A percentile compares a stretch with the other conserved stretches of the same genome.
phyloP scores from a whole-genome alignment of 2,329 filamentous ascomycete species.

The Thermothelomyces thermophilus region DNA sequence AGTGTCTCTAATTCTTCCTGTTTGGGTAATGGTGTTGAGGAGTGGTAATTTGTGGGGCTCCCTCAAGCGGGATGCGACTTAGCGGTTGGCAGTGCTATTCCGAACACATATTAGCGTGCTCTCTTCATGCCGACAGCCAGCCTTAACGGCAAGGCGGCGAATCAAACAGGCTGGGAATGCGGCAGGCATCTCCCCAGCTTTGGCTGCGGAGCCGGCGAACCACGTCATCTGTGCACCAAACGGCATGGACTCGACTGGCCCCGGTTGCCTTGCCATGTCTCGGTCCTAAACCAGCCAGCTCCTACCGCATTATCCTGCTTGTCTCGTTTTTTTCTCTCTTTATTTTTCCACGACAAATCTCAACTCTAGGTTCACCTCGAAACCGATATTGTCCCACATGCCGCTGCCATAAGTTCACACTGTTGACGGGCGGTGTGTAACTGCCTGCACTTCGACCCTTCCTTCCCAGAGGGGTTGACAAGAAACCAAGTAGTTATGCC shows the following conservation, averaged over 20 bases:
- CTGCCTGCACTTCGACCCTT: background rate
- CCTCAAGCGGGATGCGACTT: no score
- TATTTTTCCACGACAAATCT: background rate
- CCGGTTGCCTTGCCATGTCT: constrained; percentile 11
- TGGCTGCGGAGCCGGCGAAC: constrained; percentile 5
- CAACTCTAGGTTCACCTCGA: background rate
- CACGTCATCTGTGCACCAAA: constrained; percentile 18
- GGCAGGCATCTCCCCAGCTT: constrained; percentile 16
- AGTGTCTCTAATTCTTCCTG: no score
- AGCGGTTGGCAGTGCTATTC: no score
- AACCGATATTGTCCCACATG: background rate
- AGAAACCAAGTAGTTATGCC: background rate
- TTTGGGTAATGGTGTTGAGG: no score
- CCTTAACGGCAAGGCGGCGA: constrained; percentile 10
- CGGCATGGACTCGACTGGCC: background rate
- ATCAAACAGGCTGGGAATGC: constrained; percentile 3
- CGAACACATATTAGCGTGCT: no score
- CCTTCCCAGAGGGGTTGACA: background rate
- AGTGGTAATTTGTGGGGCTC: no score
- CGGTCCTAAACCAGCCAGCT: background rate
- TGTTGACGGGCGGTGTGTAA: constrained; percentile 4
- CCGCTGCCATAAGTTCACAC: background rate
- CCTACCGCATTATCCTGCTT: background rate
- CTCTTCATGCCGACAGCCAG: background rate
- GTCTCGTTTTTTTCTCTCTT: background rate